Base-by-base conservation (phyloP, 306 rosid species). In the Cicer bijugum region DNA sequence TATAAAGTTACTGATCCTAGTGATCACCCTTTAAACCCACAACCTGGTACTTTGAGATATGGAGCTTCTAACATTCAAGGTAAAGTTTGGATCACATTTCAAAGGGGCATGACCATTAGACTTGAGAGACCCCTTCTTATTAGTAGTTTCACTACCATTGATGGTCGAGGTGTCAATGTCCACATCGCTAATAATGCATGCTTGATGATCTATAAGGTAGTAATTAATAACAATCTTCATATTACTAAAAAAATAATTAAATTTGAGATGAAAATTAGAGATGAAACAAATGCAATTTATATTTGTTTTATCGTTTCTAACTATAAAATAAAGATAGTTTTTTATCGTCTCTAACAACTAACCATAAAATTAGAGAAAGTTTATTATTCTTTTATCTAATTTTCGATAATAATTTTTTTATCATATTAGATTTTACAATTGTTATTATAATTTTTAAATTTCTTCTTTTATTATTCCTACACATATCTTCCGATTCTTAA, bases 111-210 rank as follows among this genome's bases (percentile, higher is more conserved):
- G 84, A 6, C n/a, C 37, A 81, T 81, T 46, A 75, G 5, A 6
- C 81, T 81, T 4, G 48, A 19, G 10, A 69, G 12, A 63, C 63
- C 84, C 56, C 74, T 75, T 19, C 73, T 68, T 28, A 35, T 80
- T 33, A 69, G 84, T 19, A 80, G 80, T 38, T 75, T 75, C 68
- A 80, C 77, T 3, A 40, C 80, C 7, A 80, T 81, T 44, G 84
- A 75, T 44, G 81, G 47, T 9, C 74, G 78, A 9, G 78, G 84
- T 0, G 67, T 70, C 35, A 0, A 81, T 9, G 63, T 75, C 2
- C 74, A 70, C 64, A 70, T 81, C 45, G 69, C 64, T 10, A 17
- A 63, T 11, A 63, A 81, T 15, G 78, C 81, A 10, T 81, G 74
- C 42, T 70, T 81, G 17, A 69, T 81, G 69, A 55, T 81, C 6